These are phyloP conservation scores for Neostapfia colusana DNA, from an alignment of 176 grass and related monocot genomes.

Conservation along the genomic window DNA sequence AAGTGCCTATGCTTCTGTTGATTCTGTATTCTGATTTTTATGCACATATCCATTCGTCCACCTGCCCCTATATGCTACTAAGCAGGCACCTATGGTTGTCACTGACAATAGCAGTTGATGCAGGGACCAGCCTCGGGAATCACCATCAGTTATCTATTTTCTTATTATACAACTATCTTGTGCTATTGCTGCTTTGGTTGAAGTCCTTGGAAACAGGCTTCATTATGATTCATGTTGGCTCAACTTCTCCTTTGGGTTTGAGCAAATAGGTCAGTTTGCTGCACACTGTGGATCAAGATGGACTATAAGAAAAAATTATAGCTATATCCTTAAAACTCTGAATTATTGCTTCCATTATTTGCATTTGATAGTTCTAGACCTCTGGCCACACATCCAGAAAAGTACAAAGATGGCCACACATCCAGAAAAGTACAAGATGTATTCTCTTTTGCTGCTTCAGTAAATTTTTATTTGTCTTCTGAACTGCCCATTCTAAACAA, in stretches of 20 bases:
- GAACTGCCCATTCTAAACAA: neutral
- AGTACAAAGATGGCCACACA: neutral
- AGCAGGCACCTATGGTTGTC: slow-evolving; percentile 24
- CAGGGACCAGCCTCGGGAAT: slow-evolving; percentile 77
- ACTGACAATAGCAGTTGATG: slow-evolving; percentile 44
- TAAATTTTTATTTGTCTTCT: slow-evolving; percentile 4
- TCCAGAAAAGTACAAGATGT: slow-evolving; percentile 1
- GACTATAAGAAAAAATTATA: slow-evolving; percentile 10
- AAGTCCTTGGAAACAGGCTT: slow-evolving; percentile 62
- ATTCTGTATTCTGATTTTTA: slow-evolving; percentile 31
- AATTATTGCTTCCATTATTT: neutral
- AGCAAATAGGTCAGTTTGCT: slow-evolving; percentile 69
- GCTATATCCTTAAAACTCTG: neutral
- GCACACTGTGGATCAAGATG: slow-evolving; percentile 12
- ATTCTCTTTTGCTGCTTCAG: neutral
- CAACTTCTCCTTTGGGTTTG: slow-evolving; percentile 62
- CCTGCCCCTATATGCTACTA: slow-evolving; percentile 20
- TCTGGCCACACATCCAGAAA: neutral
- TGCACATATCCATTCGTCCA: slow-evolving; percentile 29
- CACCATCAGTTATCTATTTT: slow-evolving; percentile 82
- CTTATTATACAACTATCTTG: slow-evolving; percentile 71
- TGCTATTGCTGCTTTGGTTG: slow-evolving; percentile 75
- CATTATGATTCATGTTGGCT: slow-evolving; percentile 84
- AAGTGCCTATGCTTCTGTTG: slow-evolving; percentile 14
- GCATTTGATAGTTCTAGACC: neutral